Conservation (phyloP, 2,329 filamentous ascomycete species). For the Phialophora verrucosa region DNA sequence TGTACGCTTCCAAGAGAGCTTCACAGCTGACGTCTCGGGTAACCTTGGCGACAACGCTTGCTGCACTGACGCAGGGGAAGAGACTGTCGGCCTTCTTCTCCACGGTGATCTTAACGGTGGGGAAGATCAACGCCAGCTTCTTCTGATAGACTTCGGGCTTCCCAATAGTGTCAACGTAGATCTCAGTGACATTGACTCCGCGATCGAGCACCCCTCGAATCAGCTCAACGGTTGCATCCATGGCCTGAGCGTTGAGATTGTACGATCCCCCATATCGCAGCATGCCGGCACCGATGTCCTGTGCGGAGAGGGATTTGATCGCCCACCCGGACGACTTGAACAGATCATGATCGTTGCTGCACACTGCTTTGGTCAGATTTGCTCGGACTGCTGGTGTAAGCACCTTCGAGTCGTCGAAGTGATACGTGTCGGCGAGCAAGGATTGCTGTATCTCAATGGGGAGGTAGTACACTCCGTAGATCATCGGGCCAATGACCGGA, state of each 20-base stretch:
- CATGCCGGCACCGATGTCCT: conserved; percentile 82
- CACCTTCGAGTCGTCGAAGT: conserved; percentile 95
- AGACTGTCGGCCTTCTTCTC: conserved; percentile 91
- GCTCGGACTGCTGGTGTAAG: conserved; percentile 81
- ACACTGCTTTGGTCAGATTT: conserved; percentile 72
- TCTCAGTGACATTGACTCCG: conserved; percentile 82
- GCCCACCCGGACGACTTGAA: conserved; percentile 80
- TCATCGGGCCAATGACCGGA: conserved; percentile 82
- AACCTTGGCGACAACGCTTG: conserved; percentile 94
- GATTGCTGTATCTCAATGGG: conserved; percentile 68
- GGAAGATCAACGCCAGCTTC: conserved; percentile 82
- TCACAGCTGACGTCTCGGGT: conserved; percentile 90
- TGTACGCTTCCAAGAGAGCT: conserved; percentile 68
- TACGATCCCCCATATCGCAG: conserved; percentile 67
- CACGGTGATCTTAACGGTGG: conserved; percentile 74
- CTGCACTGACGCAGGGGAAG: conserved; percentile 91
- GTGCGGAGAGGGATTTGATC: conserved; percentile 77
- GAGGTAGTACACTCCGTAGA: conserved; percentile 74
- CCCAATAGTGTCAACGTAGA: conserved; percentile 95
- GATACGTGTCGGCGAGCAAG: conserved; percentile 77
- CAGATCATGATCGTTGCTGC: conserved; percentile 66
- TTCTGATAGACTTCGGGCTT: conserved; percentile 81
- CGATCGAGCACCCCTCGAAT: conserved; percentile 76
- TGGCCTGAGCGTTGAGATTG: conserved; percentile 94
- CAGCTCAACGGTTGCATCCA: conserved; percentile 85